Conservation (phyloP, 1,284 basidiomycete species). For the Neolentinus lepideus region DNA sequence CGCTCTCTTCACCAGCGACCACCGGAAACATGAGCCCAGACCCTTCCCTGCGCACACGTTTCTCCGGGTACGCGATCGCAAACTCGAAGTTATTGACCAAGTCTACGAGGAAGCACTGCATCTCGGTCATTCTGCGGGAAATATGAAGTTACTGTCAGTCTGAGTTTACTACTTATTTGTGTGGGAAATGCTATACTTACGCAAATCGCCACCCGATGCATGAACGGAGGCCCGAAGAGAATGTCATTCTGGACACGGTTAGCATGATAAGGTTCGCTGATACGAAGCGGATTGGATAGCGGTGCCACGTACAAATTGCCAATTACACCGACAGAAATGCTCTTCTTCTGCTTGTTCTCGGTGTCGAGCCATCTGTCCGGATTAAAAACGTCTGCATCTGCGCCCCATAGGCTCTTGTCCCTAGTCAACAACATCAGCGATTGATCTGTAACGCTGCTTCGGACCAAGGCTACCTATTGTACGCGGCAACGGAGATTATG, state of each 20-base stretch:
- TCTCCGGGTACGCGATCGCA: slow-evolving; percentile 30
- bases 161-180: background rate
- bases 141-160: background rate
- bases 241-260: slow-evolving; percentile 29
- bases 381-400: slow-evolving; percentile 41
- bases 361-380: slow-evolving; percentile 43
- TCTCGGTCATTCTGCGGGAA: slow-evolving; percentile 29
- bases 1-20: slow-evolving; percentile 38
- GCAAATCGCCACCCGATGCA: slow-evolving; percentile 48
- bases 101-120: slow-evolving; percentile 40
- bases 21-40: slow-evolving; percentile 48
- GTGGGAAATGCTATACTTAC: slow-evolving; percentile 7
- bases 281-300: background rate
- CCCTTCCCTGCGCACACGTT: slow-evolving; percentile 37
- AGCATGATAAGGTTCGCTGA: background rate
- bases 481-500: slow-evolving; percentile 20
- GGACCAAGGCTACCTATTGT: slow-evolving; percentile 20
- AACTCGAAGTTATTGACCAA: slow-evolving; percentile 46
- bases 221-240: slow-evolving; percentile 39
- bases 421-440: background rate
- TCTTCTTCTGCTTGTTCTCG: slow-evolving; percentile 21
- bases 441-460: background rate
- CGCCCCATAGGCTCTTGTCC: slow-evolving; percentile 36
- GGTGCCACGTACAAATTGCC: slow-evolving; percentile 19
- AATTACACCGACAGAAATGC: slow-evolving; percentile 38